Evolutionary conservation across 495 filamentous ascomycete species (phyloP).

Genomic region (Parathielavia appendiculata): DNA sequence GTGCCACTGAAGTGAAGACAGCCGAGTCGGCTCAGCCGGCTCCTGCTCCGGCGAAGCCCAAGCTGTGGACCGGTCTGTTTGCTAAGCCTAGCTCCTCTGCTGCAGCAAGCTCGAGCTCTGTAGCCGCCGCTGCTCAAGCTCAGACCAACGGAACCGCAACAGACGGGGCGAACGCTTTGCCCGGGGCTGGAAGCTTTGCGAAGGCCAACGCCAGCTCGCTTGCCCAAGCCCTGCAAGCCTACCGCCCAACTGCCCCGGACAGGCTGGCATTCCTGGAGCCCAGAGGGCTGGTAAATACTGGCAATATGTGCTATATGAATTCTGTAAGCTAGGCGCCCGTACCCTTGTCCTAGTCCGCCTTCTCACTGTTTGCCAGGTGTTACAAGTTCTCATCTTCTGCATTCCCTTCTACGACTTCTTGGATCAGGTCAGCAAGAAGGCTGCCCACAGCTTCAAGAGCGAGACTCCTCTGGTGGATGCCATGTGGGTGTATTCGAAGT

Average conservation of each 20-base stretch:
- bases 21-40: constrained; percentile 33
- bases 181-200: constrained; percentile 28
- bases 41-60: constrained; percentile 49
- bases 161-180: constrained; percentile 14
- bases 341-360: neutral
- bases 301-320: constrained; percentile 99
- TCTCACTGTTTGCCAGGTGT: constrained; percentile 51
- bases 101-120: constrained; percentile 26
- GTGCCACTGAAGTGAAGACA: constrained; percentile 17
- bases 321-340: constrained; percentile 58
- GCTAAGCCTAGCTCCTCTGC: constrained; percentile 42
- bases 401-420: constrained; percentile 91
- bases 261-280: constrained; percentile 85
- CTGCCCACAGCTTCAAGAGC: constrained; percentile 86
- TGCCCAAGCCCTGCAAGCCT: constrained; percentile 64
- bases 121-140: constrained; percentile 25
- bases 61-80: constrained; percentile 76
- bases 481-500: constrained; percentile 56
- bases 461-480: constrained; percentile 91
- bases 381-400: constrained; percentile 91
- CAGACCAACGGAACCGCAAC: constrained; percentile 23
- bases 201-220: constrained; percentile 62
- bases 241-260: constrained; percentile 54
- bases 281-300: constrained; percentile 91
- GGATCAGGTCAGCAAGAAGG: constrained; percentile 76